These are phyloP conservation scores for Diospyros lotus DNA, from an alignment of 148 eudicot genomes.

Conservation along the genomic window DNA sequence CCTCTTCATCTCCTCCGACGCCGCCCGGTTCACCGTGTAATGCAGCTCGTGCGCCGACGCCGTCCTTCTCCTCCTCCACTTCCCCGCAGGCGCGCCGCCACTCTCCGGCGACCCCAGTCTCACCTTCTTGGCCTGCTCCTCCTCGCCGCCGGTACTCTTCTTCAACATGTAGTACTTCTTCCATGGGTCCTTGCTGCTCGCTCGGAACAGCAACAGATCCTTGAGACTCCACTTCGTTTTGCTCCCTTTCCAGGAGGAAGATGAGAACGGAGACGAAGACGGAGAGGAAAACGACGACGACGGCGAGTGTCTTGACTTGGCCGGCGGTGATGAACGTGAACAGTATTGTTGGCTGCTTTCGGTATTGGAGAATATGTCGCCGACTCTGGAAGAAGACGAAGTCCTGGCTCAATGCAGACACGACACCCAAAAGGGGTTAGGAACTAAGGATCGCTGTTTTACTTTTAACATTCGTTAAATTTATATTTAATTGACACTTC, in stretches of 20 bases:
- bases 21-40: slow-evolving; percentile 38
- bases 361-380: slow-evolving; percentile 28
- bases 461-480: too few species aligned
- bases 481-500: too few species aligned
- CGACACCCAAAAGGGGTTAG: too few species aligned
- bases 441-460: too few species aligned
- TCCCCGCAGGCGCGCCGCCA: slow-evolving; percentile 24
- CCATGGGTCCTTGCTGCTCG: slow-evolving; percentile 28
- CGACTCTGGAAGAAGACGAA: slow-evolving; percentile 42
- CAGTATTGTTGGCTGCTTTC: slow-evolving; percentile 14
- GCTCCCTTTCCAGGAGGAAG: slow-evolving; percentile 16
- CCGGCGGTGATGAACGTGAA: neutral
- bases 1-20: slow-evolving; percentile 49
- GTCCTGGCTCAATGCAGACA: slow-evolving; percentile 20
- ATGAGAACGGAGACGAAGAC: slow-evolving; percentile 9
- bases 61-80: slow-evolving; percentile 25
- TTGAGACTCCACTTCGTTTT: slow-evolving; percentile 53
- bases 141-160: slow-evolving; percentile 1
- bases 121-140: slow-evolving; percentile 27
- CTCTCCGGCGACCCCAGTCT: slow-evolving; percentile 49
- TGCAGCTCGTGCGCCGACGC: slow-evolving; percentile 50
- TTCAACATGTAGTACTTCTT: slow-evolving; percentile 29
- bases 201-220: slow-evolving; percentile 57
- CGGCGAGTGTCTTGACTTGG: neutral
- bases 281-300: neutral